Percentiles rank a stretch among this genome's conserved stretches.
Conservation (phyloP, 106 monocot genomes). For the Acorus gramineus region DNA sequence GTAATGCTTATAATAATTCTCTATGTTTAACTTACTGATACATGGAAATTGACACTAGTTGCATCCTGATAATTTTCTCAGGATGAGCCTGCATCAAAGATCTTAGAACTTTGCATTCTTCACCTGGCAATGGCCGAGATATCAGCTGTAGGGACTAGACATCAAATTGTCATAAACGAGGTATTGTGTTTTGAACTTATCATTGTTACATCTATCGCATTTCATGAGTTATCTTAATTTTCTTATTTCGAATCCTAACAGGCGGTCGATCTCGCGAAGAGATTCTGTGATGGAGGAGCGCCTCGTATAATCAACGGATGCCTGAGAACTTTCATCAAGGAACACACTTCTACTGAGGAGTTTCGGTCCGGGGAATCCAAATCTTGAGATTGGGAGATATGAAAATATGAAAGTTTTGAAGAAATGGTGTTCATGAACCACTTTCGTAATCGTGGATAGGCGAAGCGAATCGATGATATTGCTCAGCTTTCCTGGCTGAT, state of each 20-base stretch:
- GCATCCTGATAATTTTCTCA: constrained; percentile 2
- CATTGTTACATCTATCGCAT: no score
- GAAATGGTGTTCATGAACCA: no score
- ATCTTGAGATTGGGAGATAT: no score
- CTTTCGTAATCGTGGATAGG: no score
- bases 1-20: no score
- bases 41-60: no score
- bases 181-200: constrained; percentile 9
- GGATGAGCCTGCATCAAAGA: constrained; percentile 81
- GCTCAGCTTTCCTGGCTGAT: no score
- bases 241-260: constrained; percentile 5
- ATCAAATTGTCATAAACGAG: constrained; percentile 96
- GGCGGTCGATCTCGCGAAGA: constrained; percentile 86
- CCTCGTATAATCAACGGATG: constrained; percentile 86
- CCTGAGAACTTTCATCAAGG: constrained; percentile 71
- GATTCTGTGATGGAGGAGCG: constrained; percentile 88
- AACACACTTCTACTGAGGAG: constrained; percentile 6
- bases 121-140: constrained; percentile 97
- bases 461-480: no score
- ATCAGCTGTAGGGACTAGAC: constrained; percentile 44
- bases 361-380: no score
- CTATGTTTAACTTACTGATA: no score
- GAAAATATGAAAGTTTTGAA: no score
- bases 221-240: no score
- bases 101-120: constrained; percentile 88